Base-by-base conservation (phyloP, 2,329 filamentous ascomycete species). In the Atkinsonella hypoxylon region DNA sequence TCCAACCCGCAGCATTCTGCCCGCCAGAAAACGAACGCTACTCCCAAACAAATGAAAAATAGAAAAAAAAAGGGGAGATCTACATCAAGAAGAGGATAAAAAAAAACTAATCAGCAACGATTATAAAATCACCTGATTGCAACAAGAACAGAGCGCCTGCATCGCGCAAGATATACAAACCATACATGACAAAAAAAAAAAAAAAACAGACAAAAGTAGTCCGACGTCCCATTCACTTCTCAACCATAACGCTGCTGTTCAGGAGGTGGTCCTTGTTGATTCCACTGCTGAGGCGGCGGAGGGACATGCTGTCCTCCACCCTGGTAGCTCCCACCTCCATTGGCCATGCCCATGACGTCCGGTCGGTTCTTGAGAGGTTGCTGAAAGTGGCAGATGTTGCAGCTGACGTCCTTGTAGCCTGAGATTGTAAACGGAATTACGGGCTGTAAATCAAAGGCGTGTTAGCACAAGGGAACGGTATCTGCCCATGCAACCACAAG, bases 381-480 rank as follows among this genome's bases (percentile, higher is more conserved):
- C 55, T 79, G 76, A 64, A 88, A 89, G 63, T 83, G 81, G 75
- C 86, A 91, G 64, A 89, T 81, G 61, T 81, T 76, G 70, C 86
- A 91, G 53, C 75, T 71, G 51, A 91, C 76, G 60, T 89, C 85
- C 58, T 82, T 72, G 66, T 83, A 82, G 50, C 79, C 80, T 52
- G 78, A 75, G 56, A 83, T 71, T 44, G 79, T 82, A 61, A 89
- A 82, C 0, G 86, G 86, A 26, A 90, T 73, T 44, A 90, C 66
- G 46, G 86, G 86, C 77, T 83, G 53, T 31, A 31, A 39, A 54
- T 31, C 20, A 46, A 32, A 46, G 51, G n/a, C n/a, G n/a, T n/a
- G n/a, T n/a, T n/a, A n/a, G n/a, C n/a, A n/a, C n/a, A n/a, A n/a
- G n/a, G n/a, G n/a, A n/a, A n/a, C n/a, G n/a, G n/a, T n/a, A n/a